Percentiles rank a stretch among this genome's conserved stretches.
Evolutionary conservation across 495 filamentous ascomycete genomes (phyloP).

Genomic region (Entonaema liquescens): DNA sequence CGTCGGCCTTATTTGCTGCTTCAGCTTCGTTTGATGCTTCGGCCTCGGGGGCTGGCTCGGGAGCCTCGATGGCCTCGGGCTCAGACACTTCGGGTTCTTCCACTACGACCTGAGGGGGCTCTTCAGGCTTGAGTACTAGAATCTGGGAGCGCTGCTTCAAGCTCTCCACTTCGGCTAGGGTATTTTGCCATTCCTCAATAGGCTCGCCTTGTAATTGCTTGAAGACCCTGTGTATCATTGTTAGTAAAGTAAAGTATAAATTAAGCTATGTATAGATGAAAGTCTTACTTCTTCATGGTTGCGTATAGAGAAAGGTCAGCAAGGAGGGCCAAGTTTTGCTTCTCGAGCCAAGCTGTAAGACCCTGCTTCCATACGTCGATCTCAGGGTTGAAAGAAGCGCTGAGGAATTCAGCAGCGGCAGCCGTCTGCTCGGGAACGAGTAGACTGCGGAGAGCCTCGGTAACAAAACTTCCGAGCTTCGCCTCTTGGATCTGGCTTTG

Average conservation of each 20-base stretch:
- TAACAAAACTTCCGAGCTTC: constrained; percentile 9
- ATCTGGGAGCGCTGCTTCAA: neutral
- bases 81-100: constrained; percentile 1
- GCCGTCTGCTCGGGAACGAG: constrained; percentile 6
- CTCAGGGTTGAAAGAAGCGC: constrained; percentile 1
- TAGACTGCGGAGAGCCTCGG: constrained; percentile 24
- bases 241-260: constrained; percentile 5
- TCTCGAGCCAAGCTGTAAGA: constrained; percentile 23
- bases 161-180: constrained; percentile 3
- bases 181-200: constrained; percentile 25
- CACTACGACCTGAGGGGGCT: neutral
- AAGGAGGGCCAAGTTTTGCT: constrained; percentile 11
- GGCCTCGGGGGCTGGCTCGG: neutral
- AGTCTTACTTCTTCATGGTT: constrained; percentile 26
- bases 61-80: constrained; percentile 5
- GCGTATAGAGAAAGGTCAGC: constrained; percentile 19
- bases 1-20: neutral
- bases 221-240: constrained; percentile 13
- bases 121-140: constrained; percentile 20
- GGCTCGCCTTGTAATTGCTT: constrained; percentile 5
- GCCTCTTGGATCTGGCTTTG: constrained; percentile 24
- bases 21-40: constrained; percentile 2
- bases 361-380: constrained; percentile 29
- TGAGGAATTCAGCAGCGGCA: constrained; percentile 18
- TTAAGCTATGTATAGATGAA: no score